Conservation (phyloP, 1,284 basidiomycete species). For the Apiotrichum mycotoxinovorans region DNA sequence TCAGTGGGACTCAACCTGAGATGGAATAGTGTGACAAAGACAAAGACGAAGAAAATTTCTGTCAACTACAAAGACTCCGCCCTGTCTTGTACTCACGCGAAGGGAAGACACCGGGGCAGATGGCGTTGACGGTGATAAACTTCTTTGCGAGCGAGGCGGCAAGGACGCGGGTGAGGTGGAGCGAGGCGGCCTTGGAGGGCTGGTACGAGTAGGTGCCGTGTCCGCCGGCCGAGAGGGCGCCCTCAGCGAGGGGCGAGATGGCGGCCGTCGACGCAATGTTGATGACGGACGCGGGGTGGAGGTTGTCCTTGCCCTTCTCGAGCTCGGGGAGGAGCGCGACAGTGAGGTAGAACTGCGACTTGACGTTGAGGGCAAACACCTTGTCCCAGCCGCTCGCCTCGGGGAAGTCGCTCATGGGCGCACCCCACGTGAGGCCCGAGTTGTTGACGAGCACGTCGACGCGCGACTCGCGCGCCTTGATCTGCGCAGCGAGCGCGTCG, state of each 20-base stretch:
- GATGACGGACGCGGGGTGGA: conserved; percentile 26
- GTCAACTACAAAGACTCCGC: too few relatives aligned
- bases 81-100: conserved; percentile 13
- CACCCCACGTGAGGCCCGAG: conserved; percentile 30
- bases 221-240: conserved; percentile 21
- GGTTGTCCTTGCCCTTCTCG: conserved; percentile 19
- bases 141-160: conserved; percentile 28
- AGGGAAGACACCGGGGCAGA: conserved; percentile 39
- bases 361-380: conserved; percentile 24
- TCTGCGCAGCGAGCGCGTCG: conserved; percentile 15
- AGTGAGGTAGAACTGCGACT: conserved; percentile 28
- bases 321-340: conserved; percentile 29
- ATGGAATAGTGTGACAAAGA: too few relatives aligned
- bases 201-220: conserved; percentile 25
- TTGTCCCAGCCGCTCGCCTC: conserved; percentile 23
- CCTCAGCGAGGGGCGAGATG: conserved; percentile 21
- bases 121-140: conserved; percentile 37
- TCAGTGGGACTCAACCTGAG: too few relatives aligned
- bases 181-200: conserved; percentile 20
- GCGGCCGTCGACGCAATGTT: conserved; percentile 33
- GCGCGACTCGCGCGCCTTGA: conserved; percentile 21
- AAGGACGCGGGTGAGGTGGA: conserved; percentile 28
- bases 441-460: conserved; percentile 46
- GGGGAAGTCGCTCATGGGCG: conserved; percentile 22
- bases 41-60: too few relatives aligned